Evolutionary conservation across 768 basidiomycete species (phyloP).

Genomic region (Kwoniella sp.): DNA sequence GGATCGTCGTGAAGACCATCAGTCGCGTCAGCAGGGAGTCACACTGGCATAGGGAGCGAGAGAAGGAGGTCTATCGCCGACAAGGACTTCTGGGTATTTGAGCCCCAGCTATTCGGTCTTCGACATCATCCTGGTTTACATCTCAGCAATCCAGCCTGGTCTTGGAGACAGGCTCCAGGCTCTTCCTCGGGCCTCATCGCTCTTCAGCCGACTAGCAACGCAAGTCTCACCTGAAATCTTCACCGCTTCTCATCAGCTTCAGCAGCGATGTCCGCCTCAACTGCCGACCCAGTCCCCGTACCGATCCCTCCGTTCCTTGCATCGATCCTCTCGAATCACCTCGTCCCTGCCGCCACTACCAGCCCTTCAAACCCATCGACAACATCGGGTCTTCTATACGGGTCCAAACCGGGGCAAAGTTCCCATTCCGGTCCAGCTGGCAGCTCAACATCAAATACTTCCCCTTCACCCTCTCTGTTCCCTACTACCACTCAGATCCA

Average conservation of each 20-base stretch:
- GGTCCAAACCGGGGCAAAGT: background rate
- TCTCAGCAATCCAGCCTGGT: no score
- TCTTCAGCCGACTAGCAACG: no score
- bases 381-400: background rate
- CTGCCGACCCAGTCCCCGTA: background rate
- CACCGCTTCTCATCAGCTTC: no score
- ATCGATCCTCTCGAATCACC: constrained; percentile 12
- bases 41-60: no score
- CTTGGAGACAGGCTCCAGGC: no score
- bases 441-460: background rate
- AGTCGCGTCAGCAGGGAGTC: no score
- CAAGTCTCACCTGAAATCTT: no score
- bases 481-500: background rate
- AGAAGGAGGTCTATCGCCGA: no score
- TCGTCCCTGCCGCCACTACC: constrained; percentile 2
- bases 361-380: background rate
- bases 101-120: no score
- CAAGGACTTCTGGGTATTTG: no score
- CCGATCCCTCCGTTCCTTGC: constrained; percentile 23
- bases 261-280: background rate
- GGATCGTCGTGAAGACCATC: background rate
- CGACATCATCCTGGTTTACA: no score
- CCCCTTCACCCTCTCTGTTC: background rate
- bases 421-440: background rate
- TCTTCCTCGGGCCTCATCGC: no score